These are phyloP conservation scores for Aspergillus floridensis DNA, from an alignment of 2,329 filamentous ascomycete genomes.

Conservation along the genomic window DNA sequence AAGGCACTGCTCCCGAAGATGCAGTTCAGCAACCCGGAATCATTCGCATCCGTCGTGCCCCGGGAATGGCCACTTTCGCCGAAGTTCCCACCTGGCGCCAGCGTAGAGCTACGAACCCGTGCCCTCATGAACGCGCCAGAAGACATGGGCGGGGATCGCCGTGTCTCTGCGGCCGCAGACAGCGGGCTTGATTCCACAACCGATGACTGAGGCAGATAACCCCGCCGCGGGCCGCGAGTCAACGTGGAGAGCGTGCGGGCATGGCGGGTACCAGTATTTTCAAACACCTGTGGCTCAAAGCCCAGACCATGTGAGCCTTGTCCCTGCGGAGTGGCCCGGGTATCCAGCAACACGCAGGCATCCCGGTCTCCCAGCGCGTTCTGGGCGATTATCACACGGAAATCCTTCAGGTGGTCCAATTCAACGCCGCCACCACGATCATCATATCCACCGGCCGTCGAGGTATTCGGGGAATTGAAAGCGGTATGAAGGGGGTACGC, in stretches of 20 bases:
- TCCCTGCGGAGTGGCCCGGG: constrained; percentile 29
- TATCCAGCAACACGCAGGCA: constrained; percentile 48
- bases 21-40: constrained; percentile 55
- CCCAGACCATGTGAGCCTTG: constrained; percentile 34
- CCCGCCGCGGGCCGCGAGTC: constrained; percentile 35
- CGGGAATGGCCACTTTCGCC: constrained; percentile 38
- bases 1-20: constrained; percentile 61
- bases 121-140: constrained; percentile 42
- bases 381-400: constrained; percentile 48
- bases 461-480: constrained; percentile 44
- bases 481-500: constrained; percentile 43
- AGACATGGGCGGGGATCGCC: constrained; percentile 31
- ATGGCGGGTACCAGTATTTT: constrained; percentile 32
- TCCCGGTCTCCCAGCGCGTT: constrained; percentile 49
- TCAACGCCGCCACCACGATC: constrained; percentile 48
- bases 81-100: constrained; percentile 35
- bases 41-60: constrained; percentile 48
- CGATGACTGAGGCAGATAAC: constrained; percentile 34
- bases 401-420: constrained; percentile 44
- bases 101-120: constrained; percentile 46
- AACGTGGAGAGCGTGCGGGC: constrained; percentile 39
- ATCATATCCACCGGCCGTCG: constrained; percentile 45
- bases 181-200: constrained; percentile 35
- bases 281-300: constrained; percentile 33
- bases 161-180: constrained; percentile 32